Conservation (phyloP, 768 basidiomycete species). For the Suillus ampliporus region DNA sequence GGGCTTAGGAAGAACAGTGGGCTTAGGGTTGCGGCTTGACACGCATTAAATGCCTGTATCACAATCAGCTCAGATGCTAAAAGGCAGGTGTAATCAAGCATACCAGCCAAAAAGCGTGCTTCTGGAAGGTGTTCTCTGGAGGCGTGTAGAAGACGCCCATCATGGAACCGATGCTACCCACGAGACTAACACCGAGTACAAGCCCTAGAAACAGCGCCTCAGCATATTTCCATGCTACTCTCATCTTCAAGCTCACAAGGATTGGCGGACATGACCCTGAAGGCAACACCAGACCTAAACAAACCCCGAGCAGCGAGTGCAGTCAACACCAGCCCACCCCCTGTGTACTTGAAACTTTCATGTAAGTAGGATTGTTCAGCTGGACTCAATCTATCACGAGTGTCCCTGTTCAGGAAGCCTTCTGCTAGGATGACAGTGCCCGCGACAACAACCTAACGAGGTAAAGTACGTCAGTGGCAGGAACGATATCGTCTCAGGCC, state of each 20-base stretch:
- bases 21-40: slow-evolving; percentile 85
- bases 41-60: slow-evolving; percentile 77
- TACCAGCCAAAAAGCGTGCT: slow-evolving; percentile 83
- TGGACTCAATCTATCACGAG: slow-evolving; percentile 64
- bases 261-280: slow-evolving; percentile 82
- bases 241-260: slow-evolving; percentile 60
- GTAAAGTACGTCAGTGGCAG: neutral
- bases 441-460: slow-evolving; percentile 67
- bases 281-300: slow-evolving; percentile 70
- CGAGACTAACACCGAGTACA: slow-evolving; percentile 81
- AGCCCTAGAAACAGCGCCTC: slow-evolving; percentile 53
- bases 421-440: slow-evolving; percentile 70
- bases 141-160: slow-evolving; percentile 80
- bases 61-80: slow-evolving; percentile 11
- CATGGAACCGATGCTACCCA: slow-evolving; percentile 84
- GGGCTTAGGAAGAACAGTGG: slow-evolving; percentile 91
- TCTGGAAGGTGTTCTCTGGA: slow-evolving; percentile 76
- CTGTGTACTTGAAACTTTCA: slow-evolving; percentile 84
- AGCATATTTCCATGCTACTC: neutral
- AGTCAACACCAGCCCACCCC: slow-evolving; percentile 76
- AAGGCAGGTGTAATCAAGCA: slow-evolving; percentile 28
- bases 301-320: slow-evolving; percentile 81
- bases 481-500: neutral
- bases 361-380: slow-evolving; percentile 75
- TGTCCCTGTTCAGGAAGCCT: slow-evolving; percentile 77